Evolutionary conservation across 148 eudicot genomes (phyloP), one percentile per base, ranked within the genome.

Genomic region (Dianthus caryophyllus): DNA sequence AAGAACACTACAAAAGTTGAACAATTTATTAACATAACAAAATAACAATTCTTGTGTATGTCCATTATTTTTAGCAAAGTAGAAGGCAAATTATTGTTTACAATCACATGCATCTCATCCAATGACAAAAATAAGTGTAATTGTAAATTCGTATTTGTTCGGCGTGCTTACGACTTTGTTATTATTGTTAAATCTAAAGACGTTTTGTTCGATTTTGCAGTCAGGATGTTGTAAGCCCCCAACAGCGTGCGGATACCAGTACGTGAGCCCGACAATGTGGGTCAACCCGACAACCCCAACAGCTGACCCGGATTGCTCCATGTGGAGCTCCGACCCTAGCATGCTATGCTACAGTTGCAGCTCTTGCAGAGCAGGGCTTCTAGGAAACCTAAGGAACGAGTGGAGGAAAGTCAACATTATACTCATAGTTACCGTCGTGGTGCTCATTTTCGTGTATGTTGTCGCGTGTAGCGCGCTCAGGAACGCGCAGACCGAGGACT

Each of bases 221-320:
- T 88, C 90, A 41, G 98, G 98, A 67, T 94, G 98, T 36, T 94
- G 98, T 59, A 94, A 94, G 78, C 98, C 98, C 13, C 98, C 98
- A 73, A 83, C 81, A 22, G 71, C 75, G 13, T 94, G 98, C 49
- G 97, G 92, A 17, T 90, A 73, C 75, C 96, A 84, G 55, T 94
- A 83, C 30, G 84, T 88, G 71, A 83, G 76, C 80, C 97, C 98
- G 14, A 88, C 85, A 22, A 82, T 72, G 64, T 94, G 98, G 98
- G 72, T 64, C 9, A 85, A 83, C 71, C 92, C 97, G 18, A 63
- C 62, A 24, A 90, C 84, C 70, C 75, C 82, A 4, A 52, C 75
- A 47, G 81, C 73, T 0, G 88, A 83, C 62, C 73, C 84, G 2
- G 99, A 94, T 69, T 94, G 99, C 75, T 31, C 69, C 0, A 20